Conservation (phyloP, 257 asterid species). For the Linderniella brevidens region DNA sequence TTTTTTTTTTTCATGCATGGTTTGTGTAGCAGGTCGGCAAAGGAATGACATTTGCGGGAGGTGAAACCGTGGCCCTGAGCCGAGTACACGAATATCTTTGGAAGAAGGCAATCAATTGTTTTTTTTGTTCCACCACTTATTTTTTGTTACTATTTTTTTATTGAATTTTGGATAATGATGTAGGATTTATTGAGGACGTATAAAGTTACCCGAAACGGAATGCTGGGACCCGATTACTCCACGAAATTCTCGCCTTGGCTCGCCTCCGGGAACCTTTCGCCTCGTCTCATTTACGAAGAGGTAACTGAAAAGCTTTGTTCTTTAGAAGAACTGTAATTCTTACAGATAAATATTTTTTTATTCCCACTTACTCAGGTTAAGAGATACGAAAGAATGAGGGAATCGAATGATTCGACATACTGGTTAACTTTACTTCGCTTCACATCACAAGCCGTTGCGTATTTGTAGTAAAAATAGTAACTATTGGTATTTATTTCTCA, state of each 20-base stretch:
- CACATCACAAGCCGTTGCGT: too few species aligned
- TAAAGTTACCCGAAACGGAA: conserved; percentile 84
- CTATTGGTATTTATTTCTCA: conserved; percentile 13
- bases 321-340: background rate
- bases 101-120: conserved; percentile 43
- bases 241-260: conserved; percentile 96
- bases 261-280: conserved; percentile 85
- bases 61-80: conserved; percentile 81
- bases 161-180: conserved; percentile 8
- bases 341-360: conserved; percentile 13
- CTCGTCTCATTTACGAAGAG: conserved; percentile 77
- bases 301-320: conserved; percentile 15
- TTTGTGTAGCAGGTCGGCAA: conserved; percentile 33
- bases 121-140: background rate
- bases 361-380: conserved; percentile 47
- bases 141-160: background rate
- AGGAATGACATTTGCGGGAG: conserved; percentile 81
- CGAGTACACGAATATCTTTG: conserved; percentile 82
- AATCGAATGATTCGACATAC: conserved; percentile 72
- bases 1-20: too few species aligned
- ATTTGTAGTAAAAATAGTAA: background rate
- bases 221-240: conserved; percentile 88
- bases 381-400: conserved; percentile 73
- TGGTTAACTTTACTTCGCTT: conserved; percentile 30
- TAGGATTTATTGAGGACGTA: conserved; percentile 64